Conservation (phyloP, 1,284 basidiomycete species). For the Trichosporon coremiiforme region DNA sequence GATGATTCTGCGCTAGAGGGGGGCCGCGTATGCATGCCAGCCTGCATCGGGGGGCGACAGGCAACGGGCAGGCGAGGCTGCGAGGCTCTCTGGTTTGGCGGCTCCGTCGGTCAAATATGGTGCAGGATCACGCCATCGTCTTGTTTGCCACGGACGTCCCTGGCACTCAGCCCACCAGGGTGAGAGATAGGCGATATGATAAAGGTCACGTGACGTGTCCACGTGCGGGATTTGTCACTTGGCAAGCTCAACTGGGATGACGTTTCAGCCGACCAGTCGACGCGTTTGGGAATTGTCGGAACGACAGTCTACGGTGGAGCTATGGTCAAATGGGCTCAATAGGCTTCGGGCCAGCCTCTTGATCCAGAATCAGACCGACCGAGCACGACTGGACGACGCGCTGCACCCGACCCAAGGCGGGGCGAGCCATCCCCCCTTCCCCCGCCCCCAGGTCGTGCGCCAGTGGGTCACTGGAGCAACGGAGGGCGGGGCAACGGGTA, state of each 20-base stretch:
- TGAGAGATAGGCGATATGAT: not conserved
- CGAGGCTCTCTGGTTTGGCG: too few species aligned
- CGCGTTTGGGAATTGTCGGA: not conserved
- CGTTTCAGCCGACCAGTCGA: not conserved
- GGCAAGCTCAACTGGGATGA: not conserved
- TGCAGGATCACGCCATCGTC: slow-evolving; percentile 21
- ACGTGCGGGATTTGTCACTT: not conserved
- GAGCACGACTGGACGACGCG: too few species aligned
- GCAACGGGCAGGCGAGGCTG: not conserved
- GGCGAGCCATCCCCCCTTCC: too few species aligned
- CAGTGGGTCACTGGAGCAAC: too few species aligned
- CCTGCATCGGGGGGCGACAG: too few species aligned
- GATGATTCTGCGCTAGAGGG: not conserved
- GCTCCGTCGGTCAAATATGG: slow-evolving; percentile 20
- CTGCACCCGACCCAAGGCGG: not conserved
- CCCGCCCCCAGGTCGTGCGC: too few species aligned
- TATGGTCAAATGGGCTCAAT: too few species aligned
- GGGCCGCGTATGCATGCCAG: not conserved
- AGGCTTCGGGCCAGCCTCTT: not conserved
- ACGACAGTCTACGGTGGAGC: too few species aligned
- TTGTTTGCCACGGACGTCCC: not conserved
- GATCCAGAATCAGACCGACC: not conserved
- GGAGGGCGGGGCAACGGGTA: not conserved
- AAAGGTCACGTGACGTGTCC: not conserved
- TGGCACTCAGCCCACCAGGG: too few species aligned